Evolutionary conservation across 805 yeast genomes (phyloP), one percentile per base, ranked within the genome.

Genomic region (Komagataella pastoris): DNA sequence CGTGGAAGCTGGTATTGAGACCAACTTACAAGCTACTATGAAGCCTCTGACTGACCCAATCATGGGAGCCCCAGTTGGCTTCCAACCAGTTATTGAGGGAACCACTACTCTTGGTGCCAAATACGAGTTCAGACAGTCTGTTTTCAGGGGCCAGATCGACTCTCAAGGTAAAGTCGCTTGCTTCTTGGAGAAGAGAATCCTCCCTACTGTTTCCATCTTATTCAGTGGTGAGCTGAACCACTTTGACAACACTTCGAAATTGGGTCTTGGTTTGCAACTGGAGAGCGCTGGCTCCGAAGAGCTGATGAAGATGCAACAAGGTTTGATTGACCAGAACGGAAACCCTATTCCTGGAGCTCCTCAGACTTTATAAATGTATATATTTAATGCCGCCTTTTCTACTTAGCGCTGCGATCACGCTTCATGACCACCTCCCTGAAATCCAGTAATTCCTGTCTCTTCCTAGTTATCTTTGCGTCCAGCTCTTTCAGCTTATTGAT

Each of bases 211-310:
- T 54, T 84, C 96, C 30, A 76, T 93, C 52, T 73, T 88, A 63
- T 89, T 93, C 75, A 69, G 74, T 57, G 96, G 96, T 63, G 96
- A 90, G 71, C 80, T 91, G 56, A 97, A 91, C 71, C 98, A 91
- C 68, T 71, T 75, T 64, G 85, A 83, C 69, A 76, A 76, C 64
- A 73, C 88, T 55, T 83, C 90, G 57, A 85, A 82, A 69, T 72
- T 91, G 58, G 99, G 99, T 65, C 79, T 90, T 61, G 98, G 97
- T 68, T 76, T 93, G 61, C 97, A 91, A 75, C 83, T 93, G 58
- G 98, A 93, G 76, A 83, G 93, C 58, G 91, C 93, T 53, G 97
- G 97, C 65, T 82, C 86, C 63, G 96, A 90, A 73, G 93, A 88
- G 73, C 79, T 88, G 60, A 81, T 87, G 77, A 77, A 86, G 83